Conservation (phyloP, 768 basidiomycete species). For the Ramaria rubella region DNA sequence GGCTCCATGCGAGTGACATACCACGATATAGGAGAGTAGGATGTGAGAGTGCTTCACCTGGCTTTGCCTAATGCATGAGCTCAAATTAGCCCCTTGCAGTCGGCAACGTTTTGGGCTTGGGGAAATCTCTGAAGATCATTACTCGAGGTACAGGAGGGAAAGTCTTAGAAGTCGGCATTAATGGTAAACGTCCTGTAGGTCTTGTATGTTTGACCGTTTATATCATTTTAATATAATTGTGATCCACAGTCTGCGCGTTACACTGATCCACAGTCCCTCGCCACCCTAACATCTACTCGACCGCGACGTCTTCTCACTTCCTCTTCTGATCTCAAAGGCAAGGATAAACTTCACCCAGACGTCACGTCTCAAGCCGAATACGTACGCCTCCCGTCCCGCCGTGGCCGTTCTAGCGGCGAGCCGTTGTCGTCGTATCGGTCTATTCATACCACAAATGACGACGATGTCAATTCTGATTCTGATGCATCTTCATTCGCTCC, state of each 20-base stretch:
- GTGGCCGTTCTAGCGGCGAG: constrained; percentile 15
- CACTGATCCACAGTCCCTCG: constrained; percentile 50
- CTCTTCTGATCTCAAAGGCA: neutral
- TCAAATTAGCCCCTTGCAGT: constrained; percentile 27
- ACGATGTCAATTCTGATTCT: constrained; percentile 17
- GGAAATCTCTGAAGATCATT: constrained; percentile 41
- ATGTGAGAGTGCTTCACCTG: constrained; percentile 37
- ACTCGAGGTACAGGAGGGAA: constrained; percentile 33
- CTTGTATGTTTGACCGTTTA: constrained; percentile 3
- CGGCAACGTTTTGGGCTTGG: constrained; percentile 60
- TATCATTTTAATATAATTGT: constrained; percentile 7
- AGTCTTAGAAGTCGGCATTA: constrained; percentile 52
- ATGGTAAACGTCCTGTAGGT: constrained; percentile 38
- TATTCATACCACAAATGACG: constrained; percentile 26
- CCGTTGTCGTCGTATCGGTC: constrained; percentile 44
- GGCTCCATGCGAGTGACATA: constrained; percentile 52
- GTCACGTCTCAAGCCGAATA: constrained; percentile 46
- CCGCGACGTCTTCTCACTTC: constrained; percentile 39
- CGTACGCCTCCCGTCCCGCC: constrained; percentile 46
- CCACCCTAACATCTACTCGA: constrained; percentile 47
- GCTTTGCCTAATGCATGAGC: neutral
- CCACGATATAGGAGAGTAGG: constrained; percentile 57
- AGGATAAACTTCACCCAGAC: neutral
- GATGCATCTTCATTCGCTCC: constrained; percentile 27
- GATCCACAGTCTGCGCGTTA: constrained; percentile 39